phyloP scores from a whole-genome alignment of 169 alveolate genomes.

The Cryptosporidium felis region DNA sequence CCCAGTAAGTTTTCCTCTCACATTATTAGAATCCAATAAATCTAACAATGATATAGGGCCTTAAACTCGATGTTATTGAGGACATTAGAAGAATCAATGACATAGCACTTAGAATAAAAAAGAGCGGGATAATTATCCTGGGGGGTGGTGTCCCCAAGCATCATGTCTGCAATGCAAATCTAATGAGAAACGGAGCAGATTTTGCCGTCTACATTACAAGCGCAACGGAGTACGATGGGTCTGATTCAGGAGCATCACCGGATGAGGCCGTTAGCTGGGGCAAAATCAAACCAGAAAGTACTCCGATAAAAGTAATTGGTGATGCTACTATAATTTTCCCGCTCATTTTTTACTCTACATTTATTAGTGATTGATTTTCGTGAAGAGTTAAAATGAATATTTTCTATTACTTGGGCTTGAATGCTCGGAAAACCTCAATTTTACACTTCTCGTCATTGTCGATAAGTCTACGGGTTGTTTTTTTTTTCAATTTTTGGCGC shows the following conservation, averaged over 20 bases:
- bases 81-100: constrained; percentile 94
- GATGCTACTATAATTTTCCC: constrained; percentile 96
- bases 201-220: constrained; percentile 96
- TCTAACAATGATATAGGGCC: constrained; percentile 82
- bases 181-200: constrained; percentile 99
- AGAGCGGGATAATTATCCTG: constrained; percentile 94
- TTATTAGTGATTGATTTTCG: not conserved
- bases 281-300: constrained; percentile 92
- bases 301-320: constrained; percentile 96
- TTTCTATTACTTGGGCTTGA: constrained; percentile 4
- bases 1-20: constrained; percentile 25
- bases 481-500: too few relatives aligned
- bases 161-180: constrained; percentile 98
- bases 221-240: constrained; percentile 97
- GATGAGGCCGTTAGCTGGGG: constrained; percentile 99
- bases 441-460: not conserved
- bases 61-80: constrained; percentile 92
- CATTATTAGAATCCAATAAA: constrained; percentile 44
- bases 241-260: constrained; percentile 99
- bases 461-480: not conserved
- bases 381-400: too few relatives aligned
- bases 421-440: constrained; percentile 56
- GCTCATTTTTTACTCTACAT: constrained; percentile 74
- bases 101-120: constrained; percentile 89
- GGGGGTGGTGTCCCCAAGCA: constrained; percentile 99